Conservation (phyloP, 1,284 basidiomycete genomes). For the Afroboletus lepidellus region DNA sequence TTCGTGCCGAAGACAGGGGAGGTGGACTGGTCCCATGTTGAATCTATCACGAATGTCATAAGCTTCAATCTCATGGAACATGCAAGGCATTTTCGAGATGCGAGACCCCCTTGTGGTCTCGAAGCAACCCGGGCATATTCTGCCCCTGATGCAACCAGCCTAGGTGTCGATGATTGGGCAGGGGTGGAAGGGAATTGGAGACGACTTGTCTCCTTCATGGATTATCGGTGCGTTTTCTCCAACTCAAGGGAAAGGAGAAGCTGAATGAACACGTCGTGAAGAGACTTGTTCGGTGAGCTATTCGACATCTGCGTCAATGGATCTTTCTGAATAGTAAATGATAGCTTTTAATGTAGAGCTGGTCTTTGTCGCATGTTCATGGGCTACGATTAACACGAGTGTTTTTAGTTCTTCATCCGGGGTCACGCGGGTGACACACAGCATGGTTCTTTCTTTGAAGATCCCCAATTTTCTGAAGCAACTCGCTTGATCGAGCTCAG, state of each 20-base stretch:
- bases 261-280: constrained; percentile 21
- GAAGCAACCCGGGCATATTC: constrained; percentile 52
- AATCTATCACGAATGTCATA: constrained; percentile 59
- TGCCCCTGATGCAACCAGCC: constrained; percentile 40
- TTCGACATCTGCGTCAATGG: not conserved
- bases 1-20: constrained; percentile 38
- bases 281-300: constrained; percentile 56
- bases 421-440: constrained; percentile 32
- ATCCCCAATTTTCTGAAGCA: constrained; percentile 57
- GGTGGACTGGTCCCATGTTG: constrained; percentile 62
- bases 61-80: constrained; percentile 55
- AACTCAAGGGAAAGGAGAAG: not conserved
- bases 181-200: constrained; percentile 69
- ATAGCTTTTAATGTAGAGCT: constrained; percentile 61
- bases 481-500: constrained; percentile 59
- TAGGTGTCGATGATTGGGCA: constrained; percentile 56
- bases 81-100: constrained; percentile 35
- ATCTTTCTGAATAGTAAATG: constrained; percentile 6
- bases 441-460: constrained; percentile 54
- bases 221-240: constrained; percentile 54
- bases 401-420: constrained; percentile 38
- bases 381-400: constrained; percentile 8
- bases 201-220: constrained; percentile 71
- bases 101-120: constrained; percentile 48
- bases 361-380: constrained; percentile 1